Evolutionary conservation across 371 early-diverging fungal species (phyloP).

Genomic region (Rhizopus microsporus): DNA sequence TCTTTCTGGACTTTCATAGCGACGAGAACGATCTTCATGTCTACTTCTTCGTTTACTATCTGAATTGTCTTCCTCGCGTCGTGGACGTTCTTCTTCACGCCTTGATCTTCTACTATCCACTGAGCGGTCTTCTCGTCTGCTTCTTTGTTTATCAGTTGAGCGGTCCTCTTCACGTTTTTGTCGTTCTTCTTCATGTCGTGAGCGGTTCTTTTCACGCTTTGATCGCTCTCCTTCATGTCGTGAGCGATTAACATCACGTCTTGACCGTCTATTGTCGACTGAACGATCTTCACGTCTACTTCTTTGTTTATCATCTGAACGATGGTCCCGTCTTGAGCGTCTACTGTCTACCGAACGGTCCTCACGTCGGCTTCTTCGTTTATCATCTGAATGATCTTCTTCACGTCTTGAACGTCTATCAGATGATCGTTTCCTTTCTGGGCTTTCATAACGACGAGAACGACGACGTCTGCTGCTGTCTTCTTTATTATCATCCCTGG

Average conservation of each 20-base stretch:
- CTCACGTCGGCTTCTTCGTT: neutral
- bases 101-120: neutral
- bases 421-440: neutral
- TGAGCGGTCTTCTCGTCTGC: neutral
- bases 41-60: neutral
- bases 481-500: neutral
- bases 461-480: too few relatives aligned
- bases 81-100: neutral
- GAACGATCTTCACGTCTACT: neutral
- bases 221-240: neutral
- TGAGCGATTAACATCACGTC: constrained; percentile 1
- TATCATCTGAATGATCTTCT: neutral
- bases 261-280: neutral
- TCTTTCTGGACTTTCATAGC: neutral
- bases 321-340: neutral
- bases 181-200: too few relatives aligned
- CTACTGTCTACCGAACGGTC: neutral
- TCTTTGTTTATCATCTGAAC: neutral
- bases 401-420: neutral
- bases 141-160: neutral
- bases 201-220: neutral
- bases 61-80: too few relatives aligned
- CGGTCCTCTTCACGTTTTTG: neutral
- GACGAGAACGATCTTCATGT: too few relatives aligned
- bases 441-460: neutral